Base-by-base conservation (phyloP, 148 eudicot genomes). In the Vaccinium vitisidaea region DNA sequence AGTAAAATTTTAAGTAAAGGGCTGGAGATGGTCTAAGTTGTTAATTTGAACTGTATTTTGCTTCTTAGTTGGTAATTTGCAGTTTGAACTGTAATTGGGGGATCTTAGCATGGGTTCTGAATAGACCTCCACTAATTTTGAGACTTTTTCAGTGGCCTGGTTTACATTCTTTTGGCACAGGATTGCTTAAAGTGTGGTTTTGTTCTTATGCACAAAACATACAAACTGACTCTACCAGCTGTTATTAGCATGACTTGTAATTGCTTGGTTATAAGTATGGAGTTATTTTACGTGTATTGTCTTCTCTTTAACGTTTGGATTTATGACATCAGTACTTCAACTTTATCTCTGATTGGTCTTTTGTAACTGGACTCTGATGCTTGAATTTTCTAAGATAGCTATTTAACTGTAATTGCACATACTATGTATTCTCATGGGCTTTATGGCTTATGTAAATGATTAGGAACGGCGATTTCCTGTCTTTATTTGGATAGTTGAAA, bases 21-120 rank as follows among this genome's bases (percentile, higher is more conserved):
- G 39, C 39, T 59, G 59, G 39, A n/a, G 19, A 36, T 59, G 50
- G 46, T n/a, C 46, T n/a, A 0, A 80, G 82, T 79, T 15, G 81
- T 79, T 27, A 54, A 77, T 77, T 77, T 77, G 58, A 50, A 77
- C 80, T 50, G 43, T 14, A 53, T 50, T 50, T 32, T 27, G 43
- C 73, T 67, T 67, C 73, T 67, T 25, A 13, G 82, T 85, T 76
- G 61, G 32, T 53, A 78, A 78, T 53, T 55, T 25, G 32, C n/a
- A 49, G 27, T 78, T 25, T 23, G 43, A 9, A 9, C 69, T n/a
- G 69, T 63, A 63, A 63, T 21, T 14, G 53, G 27, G 2, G 53
- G 0, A 30, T 55, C 48, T 79, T 30, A 13, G 39, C 39, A 50
- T 10, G 10, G 30, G 39, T 56, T 78, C 19, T 25, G 61, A 2